phyloP scores from a whole-genome alignment of 2,329 filamentous ascomycete genomes.

The Ophiosphaerella narmari region DNA sequence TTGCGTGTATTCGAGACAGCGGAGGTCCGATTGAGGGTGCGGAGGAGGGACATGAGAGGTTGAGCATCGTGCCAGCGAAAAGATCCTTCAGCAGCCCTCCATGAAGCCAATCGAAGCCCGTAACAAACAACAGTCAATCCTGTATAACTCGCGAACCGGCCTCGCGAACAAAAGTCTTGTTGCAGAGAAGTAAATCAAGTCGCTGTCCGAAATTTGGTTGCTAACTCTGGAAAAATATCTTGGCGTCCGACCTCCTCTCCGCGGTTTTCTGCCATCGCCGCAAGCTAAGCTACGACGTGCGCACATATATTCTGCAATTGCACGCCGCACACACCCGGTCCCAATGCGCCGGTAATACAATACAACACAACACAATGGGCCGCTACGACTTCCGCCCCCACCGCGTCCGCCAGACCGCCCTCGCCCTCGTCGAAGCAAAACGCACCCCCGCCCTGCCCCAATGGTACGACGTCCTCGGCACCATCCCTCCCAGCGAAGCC shows the following conservation, averaged over 20 bases:
- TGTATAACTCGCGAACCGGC: no score
- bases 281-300: no score
- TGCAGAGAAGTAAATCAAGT: no score
- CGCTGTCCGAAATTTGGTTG: constrained; percentile 4
- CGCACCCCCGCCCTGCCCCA: constrained; percentile 50
- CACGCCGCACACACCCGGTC: no score
- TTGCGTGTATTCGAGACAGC: constrained; percentile 52
- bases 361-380: constrained; percentile 49
- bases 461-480: constrained; percentile 62
- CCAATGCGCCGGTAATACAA: no score
- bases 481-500: constrained; percentile 64
- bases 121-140: constrained; percentile 5
- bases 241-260: constrained; percentile 8
- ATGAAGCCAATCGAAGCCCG: constrained; percentile 25
- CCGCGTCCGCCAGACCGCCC: constrained; percentile 58
- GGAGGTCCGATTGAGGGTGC: constrained; percentile 59
- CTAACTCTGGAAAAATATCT: constrained; percentile 16
- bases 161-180: no score
- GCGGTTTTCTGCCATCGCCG: constrained; percentile 41
- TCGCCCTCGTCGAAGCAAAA: constrained; percentile 54
- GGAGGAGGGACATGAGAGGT: constrained; percentile 67
- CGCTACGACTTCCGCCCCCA: constrained; percentile 57
- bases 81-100: constrained; percentile 18
- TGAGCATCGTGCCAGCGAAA: constrained; percentile 60
- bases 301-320: no score